Percentiles rank a stretch among this genome's conserved stretches.
phyloP scores from a whole-genome alignment of 208 protist species.

The Trypanosoma mega region DNA sequence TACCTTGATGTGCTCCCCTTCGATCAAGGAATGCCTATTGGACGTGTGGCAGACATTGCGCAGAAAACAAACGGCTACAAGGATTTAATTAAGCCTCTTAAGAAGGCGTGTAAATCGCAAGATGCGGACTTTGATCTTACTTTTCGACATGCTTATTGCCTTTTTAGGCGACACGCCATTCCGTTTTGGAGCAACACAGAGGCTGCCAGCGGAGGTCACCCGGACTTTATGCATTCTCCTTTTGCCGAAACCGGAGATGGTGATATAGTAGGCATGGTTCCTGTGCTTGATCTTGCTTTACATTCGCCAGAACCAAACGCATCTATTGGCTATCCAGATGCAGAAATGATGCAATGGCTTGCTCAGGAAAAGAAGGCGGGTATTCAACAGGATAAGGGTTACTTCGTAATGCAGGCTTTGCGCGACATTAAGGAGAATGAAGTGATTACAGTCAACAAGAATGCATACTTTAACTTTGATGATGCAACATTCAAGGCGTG shows the following conservation, averaged over 20 bases:
- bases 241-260: slow-evolving; percentile 43
- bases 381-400: slow-evolving; percentile 51
- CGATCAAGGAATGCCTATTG: slow-evolving; percentile 73
- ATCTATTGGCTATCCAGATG: slow-evolving; percentile 79
- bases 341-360: slow-evolving; percentile 85
- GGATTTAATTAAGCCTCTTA: slow-evolving; percentile 51
- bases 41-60: slow-evolving; percentile 55
- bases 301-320: slow-evolving; percentile 84
- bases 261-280: slow-evolving; percentile 83
- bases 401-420: slow-evolving; percentile 88
- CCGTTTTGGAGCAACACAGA: slow-evolving; percentile 76
- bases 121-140: slow-evolving; percentile 63
- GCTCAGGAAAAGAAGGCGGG: slow-evolving; percentile 64
- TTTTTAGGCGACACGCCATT: slow-evolving; percentile 82
- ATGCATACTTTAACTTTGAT: slow-evolving; percentile 88
- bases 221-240: slow-evolving; percentile 63
- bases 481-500: slow-evolving; percentile 82
- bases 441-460: slow-evolving; percentile 81
- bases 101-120: slow-evolving; percentile 52
- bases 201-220: slow-evolving; percentile 59
- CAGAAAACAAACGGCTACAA: slow-evolving; percentile 68
- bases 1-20: slow-evolving; percentile 85
- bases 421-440: slow-evolving; percentile 80
- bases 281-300: slow-evolving; percentile 80
- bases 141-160: slow-evolving; percentile 81